Evolutionary conservation across 306 rosid species (phyloP), one percentile per base, ranked within the genome.

Genomic region (Malus orientalis): DNA sequence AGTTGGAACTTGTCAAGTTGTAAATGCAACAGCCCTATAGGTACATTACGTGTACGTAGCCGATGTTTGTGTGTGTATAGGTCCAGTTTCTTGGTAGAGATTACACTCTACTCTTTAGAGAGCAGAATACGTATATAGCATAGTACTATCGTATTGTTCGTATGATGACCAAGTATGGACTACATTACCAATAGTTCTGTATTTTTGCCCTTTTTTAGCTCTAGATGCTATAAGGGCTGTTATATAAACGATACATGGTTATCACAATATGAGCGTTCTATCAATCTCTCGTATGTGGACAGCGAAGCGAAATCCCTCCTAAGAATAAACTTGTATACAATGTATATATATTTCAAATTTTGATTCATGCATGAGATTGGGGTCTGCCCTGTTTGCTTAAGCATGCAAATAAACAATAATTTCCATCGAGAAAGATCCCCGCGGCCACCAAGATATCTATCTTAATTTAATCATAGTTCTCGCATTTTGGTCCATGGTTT

Each of bases 361-460:
- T 15, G 54, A 15, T 49, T 14, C 54, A 49, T 49, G 8, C 19
- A 49, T 49, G 54, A 16, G 16, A 49, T 49, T 15, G 54, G 54
- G 19, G 19, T 15, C 54, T 49, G 54, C 54, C 54, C 19, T 49
- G 19, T 15, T 4, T 49, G 19, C 19, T 49, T 49, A 49, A 15
- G 8, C 19, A 14, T 1, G 19, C 16, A 49, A 49, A 14, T 49
- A 49, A 49, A 14, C 54, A 15, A 1, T 49, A 49, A 49, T 49
- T 42, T 74, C 49, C 74, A 20, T 69, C 32, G 49, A 59, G 70
- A 32, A 71, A 74, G 73, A 72, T 18, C 73, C 58, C 67, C 54
- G 16, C 18, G 19, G 54, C 54, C 54, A 47, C 19, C 54, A 47
- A 47, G 7, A 47, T 47, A 5, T 45, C 16, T 12, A 14, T 14